Base-by-base conservation (phyloP, 257 asterid genomes). In the Cruciata laevipes region DNA sequence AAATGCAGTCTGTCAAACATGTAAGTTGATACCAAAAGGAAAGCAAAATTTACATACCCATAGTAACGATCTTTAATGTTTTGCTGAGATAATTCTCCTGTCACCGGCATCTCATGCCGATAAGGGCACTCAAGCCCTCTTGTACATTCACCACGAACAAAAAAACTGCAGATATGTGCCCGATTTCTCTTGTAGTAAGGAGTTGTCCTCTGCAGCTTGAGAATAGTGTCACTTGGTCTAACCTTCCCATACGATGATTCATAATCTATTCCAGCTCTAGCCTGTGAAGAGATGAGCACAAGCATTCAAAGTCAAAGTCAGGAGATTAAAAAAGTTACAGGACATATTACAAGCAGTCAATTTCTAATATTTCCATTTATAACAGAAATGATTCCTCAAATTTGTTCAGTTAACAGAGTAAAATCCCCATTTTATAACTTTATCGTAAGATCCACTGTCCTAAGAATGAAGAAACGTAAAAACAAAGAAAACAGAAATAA, bases 141-240 rank as follows among this genome's bases (percentile, higher is more conserved):
- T 60, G 96, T 90, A 77, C 99, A 94, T 64, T 90, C 95, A 73
- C 99, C 99, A 35, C 96, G 98, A 68, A 89, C 85, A 71, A 44
- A 94, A 80, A 94, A 94, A 84, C 98, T 94, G 85, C 99, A 94
- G 74, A 91, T 96, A 76, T 90, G 99, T 9, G 98, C 99, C 68
- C 95, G 76, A 72, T 94, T 94, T 75, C 99, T 83, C 89, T 89
- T 86, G 83, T 94, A 94, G 78, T 94, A 90, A 27, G 98, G 98
- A 55, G 96, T 82, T 55, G 96, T 94, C 73, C 99, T 86, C 81
- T 90, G 99, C 65, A 94, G 98, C 85, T 90, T 94, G 83, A 89
- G 71, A 69, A 94, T 90, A 52, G 98, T 90, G 70, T 94, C 99
- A 70, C 78, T 89, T 24, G 99, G 74, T 23, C 95, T 92, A 47